Evolutionary conservation across 345 rosid species (phyloP).

Genomic region (Citrus hindsii): DNA sequence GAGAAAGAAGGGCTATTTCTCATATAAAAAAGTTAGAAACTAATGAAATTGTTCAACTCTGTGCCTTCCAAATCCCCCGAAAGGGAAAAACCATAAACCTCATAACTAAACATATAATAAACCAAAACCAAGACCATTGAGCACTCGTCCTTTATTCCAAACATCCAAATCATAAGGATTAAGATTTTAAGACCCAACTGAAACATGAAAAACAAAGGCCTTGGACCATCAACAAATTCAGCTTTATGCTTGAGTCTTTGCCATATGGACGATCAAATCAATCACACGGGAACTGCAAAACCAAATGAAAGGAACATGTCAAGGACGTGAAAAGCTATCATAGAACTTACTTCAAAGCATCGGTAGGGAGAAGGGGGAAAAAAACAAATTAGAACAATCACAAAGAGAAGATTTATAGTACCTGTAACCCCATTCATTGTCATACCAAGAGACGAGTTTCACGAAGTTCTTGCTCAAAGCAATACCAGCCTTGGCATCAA

Average conservation of each 20-base stretch:
- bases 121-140: background rate
- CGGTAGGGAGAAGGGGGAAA: background rate
- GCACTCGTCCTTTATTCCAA: background rate
- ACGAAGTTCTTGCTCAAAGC: constrained; percentile 66
- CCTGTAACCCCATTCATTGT: constrained; percentile 98
- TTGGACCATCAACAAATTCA: constrained; percentile 1
- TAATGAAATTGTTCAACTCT: background rate
- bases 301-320: background rate
- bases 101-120: background rate
- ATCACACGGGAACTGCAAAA: constrained; percentile 66
- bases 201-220: background rate
- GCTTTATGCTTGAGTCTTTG: constrained; percentile 29
- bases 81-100: background rate
- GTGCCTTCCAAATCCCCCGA: background rate
- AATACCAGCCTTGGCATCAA: constrained; percentile 92
- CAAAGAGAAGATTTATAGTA: constrained; percentile 4
- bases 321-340: background rate
- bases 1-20: background rate
- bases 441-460: constrained; percentile 83
- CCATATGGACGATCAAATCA: constrained; percentile 74
- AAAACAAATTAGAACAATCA: too few species aligned
- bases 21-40: background rate
- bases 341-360: background rate
- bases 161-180: background rate
- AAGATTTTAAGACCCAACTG: background rate